phyloP scores from a whole-genome alignment of 1,284 basidiomycete species.

The Leccinum pallidistipes region DNA sequence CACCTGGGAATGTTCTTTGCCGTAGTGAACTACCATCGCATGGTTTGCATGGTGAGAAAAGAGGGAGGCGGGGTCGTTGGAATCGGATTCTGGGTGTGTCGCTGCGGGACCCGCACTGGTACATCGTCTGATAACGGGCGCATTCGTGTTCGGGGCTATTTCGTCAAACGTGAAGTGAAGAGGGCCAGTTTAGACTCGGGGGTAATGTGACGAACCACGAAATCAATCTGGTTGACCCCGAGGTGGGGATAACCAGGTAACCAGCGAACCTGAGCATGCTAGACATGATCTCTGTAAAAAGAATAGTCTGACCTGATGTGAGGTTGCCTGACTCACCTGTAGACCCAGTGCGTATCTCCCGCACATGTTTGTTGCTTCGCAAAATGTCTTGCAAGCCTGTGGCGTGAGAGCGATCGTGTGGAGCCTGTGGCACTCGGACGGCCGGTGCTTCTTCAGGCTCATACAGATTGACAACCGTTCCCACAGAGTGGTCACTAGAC shows the following conservation, averaged over 20 bases:
- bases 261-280: conserved; percentile 39
- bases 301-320: background rate
- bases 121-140: too few species aligned
- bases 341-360: conserved; percentile 61
- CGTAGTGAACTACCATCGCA: conserved; percentile 92
- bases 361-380: conserved; percentile 45
- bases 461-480: too few species aligned
- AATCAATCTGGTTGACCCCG: conserved; percentile 60
- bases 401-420: background rate
- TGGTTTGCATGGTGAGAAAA: conserved; percentile 58
- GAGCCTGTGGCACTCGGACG: too few species aligned
- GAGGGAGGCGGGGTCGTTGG: background rate
- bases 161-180: background rate
- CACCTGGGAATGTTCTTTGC: conserved; percentile 78
- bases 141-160: conserved; percentile 54
- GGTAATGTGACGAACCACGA: conserved; percentile 42
- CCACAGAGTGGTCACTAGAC: too few species aligned
- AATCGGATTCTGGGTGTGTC: background rate
- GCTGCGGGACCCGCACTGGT: too few species aligned
- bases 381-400: too few species aligned
- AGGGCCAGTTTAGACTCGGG: background rate
- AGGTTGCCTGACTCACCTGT: conserved; percentile 34
- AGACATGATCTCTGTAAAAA: background rate
- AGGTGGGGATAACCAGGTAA: conserved; percentile 43
- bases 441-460: too few species aligned